phyloP scores from a whole-genome alignment of 2,329 filamentous ascomycete genomes.

The Phyllosticta paracitricarpa region DNA sequence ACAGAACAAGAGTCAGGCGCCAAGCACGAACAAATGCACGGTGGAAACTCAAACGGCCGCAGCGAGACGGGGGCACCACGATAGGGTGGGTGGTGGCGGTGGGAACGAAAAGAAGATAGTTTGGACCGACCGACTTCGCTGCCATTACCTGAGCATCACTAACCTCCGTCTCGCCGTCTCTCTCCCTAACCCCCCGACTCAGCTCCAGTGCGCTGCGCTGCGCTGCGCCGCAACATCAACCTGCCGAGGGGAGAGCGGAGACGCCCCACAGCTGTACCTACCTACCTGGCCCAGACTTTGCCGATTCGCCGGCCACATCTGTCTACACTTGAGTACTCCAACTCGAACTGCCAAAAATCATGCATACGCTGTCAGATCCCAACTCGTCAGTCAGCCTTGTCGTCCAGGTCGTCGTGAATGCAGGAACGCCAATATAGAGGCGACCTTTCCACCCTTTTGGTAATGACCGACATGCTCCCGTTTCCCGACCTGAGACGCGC shows the following conservation, averaged over 20 bases:
- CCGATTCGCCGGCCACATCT: too few relatives aligned
- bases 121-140: background rate
- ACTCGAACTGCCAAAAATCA: background rate
- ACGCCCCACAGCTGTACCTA: too few relatives aligned
- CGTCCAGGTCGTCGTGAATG: conserved; percentile 6
- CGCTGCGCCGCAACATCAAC: background rate
- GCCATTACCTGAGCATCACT: too few relatives aligned
- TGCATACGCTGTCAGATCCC: background rate
- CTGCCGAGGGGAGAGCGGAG: background rate
- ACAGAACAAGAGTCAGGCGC: background rate
- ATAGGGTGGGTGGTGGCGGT: too few relatives aligned
- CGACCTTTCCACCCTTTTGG: background rate
- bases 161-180: background rate
- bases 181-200: background rate
- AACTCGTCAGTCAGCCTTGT: conserved; percentile 4
- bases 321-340: background rate
- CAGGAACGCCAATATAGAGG: conserved; percentile 10
- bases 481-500: background rate
- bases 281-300: too few relatives aligned
- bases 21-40: background rate
- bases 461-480: background rate
- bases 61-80: too few relatives aligned
- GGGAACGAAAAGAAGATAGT: too few relatives aligned
- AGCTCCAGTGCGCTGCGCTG: background rate
- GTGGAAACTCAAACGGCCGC: background rate